These are phyloP conservation scores for Cladorrhinum sp. DNA, from an alignment of 2,329 filamentous ascomycete species.

Conservation along the genomic window DNA sequence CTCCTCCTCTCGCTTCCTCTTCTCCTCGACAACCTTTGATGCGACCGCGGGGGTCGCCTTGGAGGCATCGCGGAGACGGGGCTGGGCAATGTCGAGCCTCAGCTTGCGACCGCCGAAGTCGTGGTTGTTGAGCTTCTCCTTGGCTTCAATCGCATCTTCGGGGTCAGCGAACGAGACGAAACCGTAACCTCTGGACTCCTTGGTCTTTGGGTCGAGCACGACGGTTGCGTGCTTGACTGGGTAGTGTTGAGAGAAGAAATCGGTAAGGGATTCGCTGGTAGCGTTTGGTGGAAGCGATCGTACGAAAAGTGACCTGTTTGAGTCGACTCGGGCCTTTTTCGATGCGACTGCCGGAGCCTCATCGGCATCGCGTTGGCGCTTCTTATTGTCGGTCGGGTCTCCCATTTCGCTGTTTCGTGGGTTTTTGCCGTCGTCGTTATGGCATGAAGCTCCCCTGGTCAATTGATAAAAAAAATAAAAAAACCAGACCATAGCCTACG, in stretches of 20 bases:
- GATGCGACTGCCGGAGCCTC: constrained; percentile 22
- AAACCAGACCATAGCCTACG: constrained; percentile 3
- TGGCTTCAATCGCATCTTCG: constrained; percentile 80
- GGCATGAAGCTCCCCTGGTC: constrained; percentile 10
- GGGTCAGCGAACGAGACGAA: constrained; percentile 96
- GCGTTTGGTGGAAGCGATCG: constrained; percentile 75
- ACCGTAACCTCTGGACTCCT: constrained; percentile 85
- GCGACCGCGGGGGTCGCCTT: constrained; percentile 36
- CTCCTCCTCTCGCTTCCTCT: constrained; percentile 57
- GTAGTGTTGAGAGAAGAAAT: constrained; percentile 90
- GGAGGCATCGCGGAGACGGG: constrained; percentile 65
- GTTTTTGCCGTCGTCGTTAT: too few species aligned
- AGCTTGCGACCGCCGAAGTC: constrained; percentile 77
- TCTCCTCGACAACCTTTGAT: constrained; percentile 40
- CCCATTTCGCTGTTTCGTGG: constrained; percentile 21
- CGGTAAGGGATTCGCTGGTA: constrained; percentile 78
- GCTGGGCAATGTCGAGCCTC: constrained; percentile 82
- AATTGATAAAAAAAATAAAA: constrained; percentile 20
- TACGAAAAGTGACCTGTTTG: constrained; percentile 78
- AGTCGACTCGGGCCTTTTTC: constrained; percentile 57
- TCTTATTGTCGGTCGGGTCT: constrained; percentile 29
- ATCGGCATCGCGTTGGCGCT: constrained; percentile 36
- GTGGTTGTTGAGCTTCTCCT: constrained; percentile 75
- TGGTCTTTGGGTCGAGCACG: constrained; percentile 79
- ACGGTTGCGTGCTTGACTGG: constrained; percentile 96